These are phyloP conservation scores for Macroventuria anomochaeta DNA, from an alignment of 2,329 filamentous ascomycete genomes.

Conservation along the genomic window DNA sequence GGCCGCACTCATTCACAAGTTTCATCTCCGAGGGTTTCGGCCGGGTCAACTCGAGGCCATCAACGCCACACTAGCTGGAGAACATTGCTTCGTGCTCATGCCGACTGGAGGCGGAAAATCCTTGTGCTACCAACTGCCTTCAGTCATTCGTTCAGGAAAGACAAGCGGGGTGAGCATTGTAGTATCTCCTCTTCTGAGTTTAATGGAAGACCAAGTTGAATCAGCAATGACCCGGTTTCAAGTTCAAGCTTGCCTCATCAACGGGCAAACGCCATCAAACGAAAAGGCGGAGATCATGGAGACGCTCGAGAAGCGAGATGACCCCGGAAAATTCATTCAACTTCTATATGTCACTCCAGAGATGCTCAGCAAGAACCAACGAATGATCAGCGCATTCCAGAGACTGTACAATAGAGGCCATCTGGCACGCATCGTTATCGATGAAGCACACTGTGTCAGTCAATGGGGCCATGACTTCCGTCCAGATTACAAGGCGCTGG, in stretches of 20 bases:
- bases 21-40: slow-evolving; percentile 85
- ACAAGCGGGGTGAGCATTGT: slow-evolving; percentile 90
- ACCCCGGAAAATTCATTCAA: slow-evolving; percentile 79
- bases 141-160: slow-evolving; percentile 78
- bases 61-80: slow-evolving; percentile 85
- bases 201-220: slow-evolving; percentile 96
- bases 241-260: slow-evolving; percentile 82
- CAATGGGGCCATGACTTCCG: slow-evolving; percentile 99
- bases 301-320: slow-evolving; percentile 64
- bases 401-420: slow-evolving; percentile 72
- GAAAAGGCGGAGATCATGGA: slow-evolving; percentile 72
- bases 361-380: slow-evolving; percentile 84
- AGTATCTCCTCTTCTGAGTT: slow-evolving; percentile 89
- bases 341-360: slow-evolving; percentile 95
- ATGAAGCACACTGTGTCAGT: slow-evolving; percentile 98
- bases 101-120: slow-evolving; percentile 97
- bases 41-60: slow-evolving; percentile 94
- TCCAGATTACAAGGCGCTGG: slow-evolving; percentile 90
- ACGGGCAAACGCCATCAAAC: slow-evolving; percentile 71
- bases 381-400: slow-evolving; percentile 70
- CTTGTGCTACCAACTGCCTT: slow-evolving; percentile 92
- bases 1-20: slow-evolving; percentile 78
- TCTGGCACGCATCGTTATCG: slow-evolving; percentile 91
- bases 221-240: slow-evolving; percentile 73
- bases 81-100: slow-evolving; percentile 96